A percentile compares a stretch with the other conserved stretches of the same genome.
These are phyloP conservation scores for Penicillium flavigenum DNA, from an alignment of 495 filamentous ascomycete species.

Conservation along the genomic window DNA sequence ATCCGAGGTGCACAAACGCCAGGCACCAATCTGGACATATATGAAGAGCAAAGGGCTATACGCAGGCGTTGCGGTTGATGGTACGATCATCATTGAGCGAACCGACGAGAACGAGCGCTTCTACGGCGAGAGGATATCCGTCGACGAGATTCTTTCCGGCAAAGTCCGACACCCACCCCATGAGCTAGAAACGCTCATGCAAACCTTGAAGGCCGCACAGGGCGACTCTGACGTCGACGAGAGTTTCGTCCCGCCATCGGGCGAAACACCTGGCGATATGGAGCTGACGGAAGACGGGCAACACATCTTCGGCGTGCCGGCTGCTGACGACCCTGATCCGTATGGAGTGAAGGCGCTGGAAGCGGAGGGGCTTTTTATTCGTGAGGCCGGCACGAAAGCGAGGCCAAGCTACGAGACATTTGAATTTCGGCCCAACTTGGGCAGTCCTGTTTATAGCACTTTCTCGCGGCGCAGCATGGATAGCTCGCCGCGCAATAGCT, in stretches of 20 bases:
- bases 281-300: constrained; percentile 48
- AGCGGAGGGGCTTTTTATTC: constrained; percentile 79
- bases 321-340: constrained; percentile 73
- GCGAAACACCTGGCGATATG: constrained; percentile 73
- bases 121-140: constrained; percentile 69
- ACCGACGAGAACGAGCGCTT: constrained; percentile 88
- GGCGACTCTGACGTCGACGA: constrained; percentile 73
- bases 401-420: constrained; percentile 73
- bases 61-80: constrained; percentile 77
- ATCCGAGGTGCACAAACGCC: constrained; percentile 66
- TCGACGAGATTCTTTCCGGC: constrained; percentile 78
- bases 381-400: constrained; percentile 72
- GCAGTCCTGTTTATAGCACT: constrained; percentile 70
- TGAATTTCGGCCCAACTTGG: constrained; percentile 73
- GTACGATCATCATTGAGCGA: constrained; percentile 80
- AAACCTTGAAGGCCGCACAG: constrained; percentile 83
- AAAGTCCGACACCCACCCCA: constrained; percentile 69
- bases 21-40: constrained; percentile 80
- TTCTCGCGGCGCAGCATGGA: constrained; percentile 71
- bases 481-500: constrained; percentile 55
- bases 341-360: constrained; percentile 85
- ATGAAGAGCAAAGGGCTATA: constrained; percentile 85
- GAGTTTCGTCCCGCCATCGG: constrained; percentile 46
- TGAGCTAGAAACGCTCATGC: constrained; percentile 62
- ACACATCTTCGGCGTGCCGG: constrained; percentile 70